Evolutionary conservation across 2,329 filamentous ascomycete species (phyloP).

Genomic region (Exophiala xenobiotica): DNA sequence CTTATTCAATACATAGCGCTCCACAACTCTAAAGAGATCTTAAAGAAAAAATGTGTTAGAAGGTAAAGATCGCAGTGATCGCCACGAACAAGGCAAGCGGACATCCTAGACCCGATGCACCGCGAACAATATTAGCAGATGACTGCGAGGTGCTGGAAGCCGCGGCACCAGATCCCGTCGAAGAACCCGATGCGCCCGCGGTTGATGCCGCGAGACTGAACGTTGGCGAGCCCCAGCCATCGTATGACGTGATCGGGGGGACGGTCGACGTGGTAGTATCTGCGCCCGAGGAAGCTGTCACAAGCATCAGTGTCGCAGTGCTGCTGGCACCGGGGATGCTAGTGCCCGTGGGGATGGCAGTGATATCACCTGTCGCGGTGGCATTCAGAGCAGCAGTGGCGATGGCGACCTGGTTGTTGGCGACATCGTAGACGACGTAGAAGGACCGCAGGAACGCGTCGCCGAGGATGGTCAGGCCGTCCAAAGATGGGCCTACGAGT

Average conservation of each 20-base stretch:
- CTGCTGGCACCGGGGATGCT: conserved; percentile 3
- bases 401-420: conserved; percentile 2
- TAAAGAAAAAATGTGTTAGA: too few species aligned
- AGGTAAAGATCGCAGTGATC: too few species aligned
- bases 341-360: conserved; percentile 6
- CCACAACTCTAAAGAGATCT: too few species aligned
- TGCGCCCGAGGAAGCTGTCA: neutral
- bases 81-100: too few species aligned
- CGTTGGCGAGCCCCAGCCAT: neutral
- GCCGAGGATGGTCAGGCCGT: neutral
- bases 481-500: neutral
- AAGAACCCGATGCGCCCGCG: too few species aligned
- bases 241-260: neutral
- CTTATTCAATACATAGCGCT: too few species aligned
- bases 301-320: neutral
- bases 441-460: conserved; percentile 2
- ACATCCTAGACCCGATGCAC: too few species aligned
- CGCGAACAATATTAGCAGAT: too few species aligned
- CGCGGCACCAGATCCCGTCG: too few species aligned
- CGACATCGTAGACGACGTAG: conserved; percentile 8
- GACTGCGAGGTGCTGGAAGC: too few species aligned
- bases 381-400: neutral
- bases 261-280: neutral
- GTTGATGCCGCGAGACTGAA: too few species aligned
- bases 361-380: conserved; percentile 1